phyloP scores from a whole-genome alignment of 306 rosid genomes.

The Inga leiocalycina region DNA sequence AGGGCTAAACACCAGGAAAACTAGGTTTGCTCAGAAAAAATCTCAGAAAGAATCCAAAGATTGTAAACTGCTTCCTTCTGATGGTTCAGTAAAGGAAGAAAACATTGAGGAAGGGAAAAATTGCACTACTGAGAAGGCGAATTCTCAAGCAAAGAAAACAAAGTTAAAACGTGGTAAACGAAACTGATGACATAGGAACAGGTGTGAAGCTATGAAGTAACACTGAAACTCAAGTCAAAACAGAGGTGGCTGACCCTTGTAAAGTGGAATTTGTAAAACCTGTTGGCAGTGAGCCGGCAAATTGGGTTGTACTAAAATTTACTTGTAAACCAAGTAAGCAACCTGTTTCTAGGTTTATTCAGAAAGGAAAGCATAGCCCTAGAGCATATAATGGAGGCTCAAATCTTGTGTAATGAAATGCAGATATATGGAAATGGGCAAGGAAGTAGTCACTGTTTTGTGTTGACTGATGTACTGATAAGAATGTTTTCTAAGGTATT shows the following conservation, averaged over 20 bases:
- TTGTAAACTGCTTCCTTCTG: background rate
- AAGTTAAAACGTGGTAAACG: conserved; percentile 30
- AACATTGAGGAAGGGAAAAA: conserved; percentile 5
- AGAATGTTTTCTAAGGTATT: background rate
- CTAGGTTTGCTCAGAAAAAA: conserved; percentile 20
- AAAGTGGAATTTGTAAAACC: background rate
- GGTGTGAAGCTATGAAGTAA: background rate
- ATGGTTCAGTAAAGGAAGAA: conserved; percentile 21
- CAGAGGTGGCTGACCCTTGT: background rate
- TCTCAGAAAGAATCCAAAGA: conserved; percentile 29
- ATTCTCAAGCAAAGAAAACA: conserved; percentile 19
- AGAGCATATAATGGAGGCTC: conserved; percentile 23
- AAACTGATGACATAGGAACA: background rate
- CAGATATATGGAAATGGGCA: background rate
- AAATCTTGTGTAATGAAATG: background rate
- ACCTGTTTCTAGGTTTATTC: conserved; percentile 31
- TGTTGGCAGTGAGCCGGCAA: background rate
- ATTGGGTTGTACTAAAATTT: background rate
- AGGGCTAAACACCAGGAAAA: conserved; percentile 12
- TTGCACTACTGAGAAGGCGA: conserved; percentile 16
- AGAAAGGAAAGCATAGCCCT: conserved; percentile 44
- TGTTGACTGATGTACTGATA: background rate
- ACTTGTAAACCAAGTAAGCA: conserved; percentile 20
- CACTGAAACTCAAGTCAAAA: background rate
- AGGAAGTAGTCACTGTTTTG: background rate